Evolutionary conservation across 2,329 filamentous ascomycete species (phyloP).

Genomic region (Phialophora tarda): DNA sequence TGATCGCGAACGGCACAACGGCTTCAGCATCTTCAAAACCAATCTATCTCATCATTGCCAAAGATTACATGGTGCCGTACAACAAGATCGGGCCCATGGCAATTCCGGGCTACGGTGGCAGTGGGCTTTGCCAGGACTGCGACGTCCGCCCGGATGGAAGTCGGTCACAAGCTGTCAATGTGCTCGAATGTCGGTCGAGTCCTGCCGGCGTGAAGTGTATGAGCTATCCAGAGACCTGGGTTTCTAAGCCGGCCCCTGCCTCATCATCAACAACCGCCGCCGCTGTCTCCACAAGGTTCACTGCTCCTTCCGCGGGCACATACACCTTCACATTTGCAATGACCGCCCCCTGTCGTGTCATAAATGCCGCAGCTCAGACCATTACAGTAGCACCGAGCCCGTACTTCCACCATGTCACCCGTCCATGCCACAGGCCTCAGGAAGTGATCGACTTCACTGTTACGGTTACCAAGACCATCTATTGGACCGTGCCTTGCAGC

Average conservation of each 20-base stretch:
- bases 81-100: constrained; percentile 36
- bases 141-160: constrained; percentile 29
- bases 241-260: constrained; percentile 30
- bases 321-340: constrained; percentile 36
- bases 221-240: constrained; percentile 32
- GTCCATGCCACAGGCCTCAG: constrained; percentile 23
- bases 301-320: constrained; percentile 28
- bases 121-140: constrained; percentile 35
- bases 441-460: constrained; percentile 34
- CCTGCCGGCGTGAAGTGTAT: constrained; percentile 24
- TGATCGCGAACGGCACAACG: constrained; percentile 23
- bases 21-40: constrained; percentile 18
- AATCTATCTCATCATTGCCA: constrained; percentile 30
- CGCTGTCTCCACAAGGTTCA: constrained; percentile 24
- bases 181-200: constrained; percentile 32
- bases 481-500: constrained; percentile 27
- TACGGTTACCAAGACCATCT: constrained; percentile 35
- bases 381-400: constrained; percentile 36
- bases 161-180: constrained; percentile 32
- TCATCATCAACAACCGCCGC: constrained; percentile 16
- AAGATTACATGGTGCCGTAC: constrained; percentile 35
- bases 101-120: constrained; percentile 36
- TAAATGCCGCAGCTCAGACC: constrained; percentile 17
- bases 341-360: constrained; percentile 20
- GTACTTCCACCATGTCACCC: constrained; percentile 31